Percentiles rank a stretch among this genome's conserved stretches.
Conservation (phyloP, 1,284 basidiomycete genomes). For the Neolentinus lepideus region DNA sequence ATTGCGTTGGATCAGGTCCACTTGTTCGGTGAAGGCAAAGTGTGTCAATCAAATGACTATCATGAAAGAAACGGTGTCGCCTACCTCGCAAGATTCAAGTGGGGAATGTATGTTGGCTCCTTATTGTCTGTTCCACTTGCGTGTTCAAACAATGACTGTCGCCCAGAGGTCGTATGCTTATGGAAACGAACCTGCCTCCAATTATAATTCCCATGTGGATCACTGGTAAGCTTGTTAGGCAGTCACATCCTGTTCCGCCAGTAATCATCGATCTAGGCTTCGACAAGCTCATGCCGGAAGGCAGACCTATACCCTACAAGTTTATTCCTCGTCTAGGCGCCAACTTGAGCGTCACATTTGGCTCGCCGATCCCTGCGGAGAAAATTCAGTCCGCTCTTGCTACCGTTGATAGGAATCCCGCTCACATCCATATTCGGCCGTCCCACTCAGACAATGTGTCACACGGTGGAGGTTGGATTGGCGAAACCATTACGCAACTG, state of each 20-base stretch:
- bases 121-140: conserved; percentile 4
- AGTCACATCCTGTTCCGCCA: background rate
- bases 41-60: conserved; percentile 70
- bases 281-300: conserved; percentile 86
- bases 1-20: conserved; percentile 56
- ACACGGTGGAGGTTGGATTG: conserved; percentile 8
- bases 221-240: conserved; percentile 41
- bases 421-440: conserved; percentile 1
- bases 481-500: conserved; percentile 4
- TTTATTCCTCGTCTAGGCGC: conserved; percentile 60
- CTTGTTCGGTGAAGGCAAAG: conserved; percentile 90
- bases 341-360: conserved; percentile 66
- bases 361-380: conserved; percentile 47
- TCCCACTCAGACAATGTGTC: conserved; percentile 4
- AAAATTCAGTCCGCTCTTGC: conserved; percentile 28
- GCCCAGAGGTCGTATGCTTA: conserved; percentile 73
- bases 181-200: conserved; percentile 70
- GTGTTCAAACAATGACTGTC: conserved; percentile 4
- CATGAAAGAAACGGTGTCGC: conserved; percentile 29
- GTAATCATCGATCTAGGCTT: conserved; percentile 47
- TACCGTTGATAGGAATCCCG: background rate
- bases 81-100: conserved; percentile 82
- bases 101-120: conserved; percentile 73
- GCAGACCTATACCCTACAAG: conserved; percentile 64
- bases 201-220: conserved; percentile 95